Evolutionary conservation across 345 rosid genomes (phyloP), one percentile per base, ranked within the genome.

Genomic region (Erucastrum elatum): DNA sequence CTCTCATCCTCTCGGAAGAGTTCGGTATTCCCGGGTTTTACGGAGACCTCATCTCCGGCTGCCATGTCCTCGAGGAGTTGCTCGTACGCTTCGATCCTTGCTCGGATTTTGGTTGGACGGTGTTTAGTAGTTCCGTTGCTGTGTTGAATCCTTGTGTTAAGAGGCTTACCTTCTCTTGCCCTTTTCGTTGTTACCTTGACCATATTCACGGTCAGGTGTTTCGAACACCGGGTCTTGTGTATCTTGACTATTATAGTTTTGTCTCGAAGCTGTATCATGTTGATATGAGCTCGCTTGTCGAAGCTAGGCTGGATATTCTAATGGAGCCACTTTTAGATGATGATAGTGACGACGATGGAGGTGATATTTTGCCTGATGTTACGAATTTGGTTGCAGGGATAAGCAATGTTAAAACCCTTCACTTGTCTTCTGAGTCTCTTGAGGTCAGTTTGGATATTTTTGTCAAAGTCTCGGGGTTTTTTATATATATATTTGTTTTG

Each of bases 351-450:
- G 26, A 5, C 16, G 41, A 37, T 37, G 41, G 41, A 37, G 41
- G 2, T 7, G 10, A 37, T 37, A 1, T 37, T 74, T 65, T 34
- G 3, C 53, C 64, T 35, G 37, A 75, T 66, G 58, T 55, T 55
- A 34, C 71, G 0, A 8, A n/a, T 34, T 55, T 75, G 21, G 49
- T 41, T 41, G 49, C n/a, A 11, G 49, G n/a, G 49, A 10, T 41
- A 41, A 3, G 49, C 49, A 41, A 41, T 41, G 49, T 41, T 11
- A 41, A 41, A 11, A 41, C 49, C 4, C 49, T 41, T 41, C 68
- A 59, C 68, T 59, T 76, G 25, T 76, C 79, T 67, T 5, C 61
- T 12, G 4, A 68, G 17, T 68, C 74, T 75, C 79, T 75, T 75
- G 68, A 75, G 78, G 64, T 65, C 27, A 55, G 39, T 65, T 65